Evolutionary conservation across 2,329 filamentous ascomycete species (phyloP), one percentile per base, ranked within the genome.

Genomic region (Trichoderma sp.): DNA sequence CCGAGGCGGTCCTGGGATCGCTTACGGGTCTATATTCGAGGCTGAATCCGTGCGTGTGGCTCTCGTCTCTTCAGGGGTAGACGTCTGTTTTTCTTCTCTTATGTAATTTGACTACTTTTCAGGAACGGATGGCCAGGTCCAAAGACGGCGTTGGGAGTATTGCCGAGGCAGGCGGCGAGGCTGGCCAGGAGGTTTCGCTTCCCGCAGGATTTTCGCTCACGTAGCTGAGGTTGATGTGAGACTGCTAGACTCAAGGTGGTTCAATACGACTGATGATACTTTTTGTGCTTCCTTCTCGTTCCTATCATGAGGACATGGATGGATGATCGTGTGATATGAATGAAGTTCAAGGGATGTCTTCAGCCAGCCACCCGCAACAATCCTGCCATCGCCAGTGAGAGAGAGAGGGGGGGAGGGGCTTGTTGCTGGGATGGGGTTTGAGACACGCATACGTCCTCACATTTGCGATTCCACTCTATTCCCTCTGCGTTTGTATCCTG

Each of bases 91-190:
- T 6, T 45, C 19, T 7, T 19, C 15, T 21, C 15, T 24, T 30
- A 6, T 9, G 14, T 5, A 9, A 9, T 39, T 34, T 47, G 7
- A 21, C 17, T 55, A 28, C 19, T 54, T 39, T 55, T 26, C 21
- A 45, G 39, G 24, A 7, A 61, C 26, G 52, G 57, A 56, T n/a
- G 56, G 56, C 41, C 28, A 44, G 50, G 30, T 54, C 47, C 56
- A 54, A 59, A 60, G 51, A 56, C 45, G 64, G 64, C 64, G 64
- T 66, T 66, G 64, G 63, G 63, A 59, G 47, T 65, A 60, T 26
- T 41, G 52, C 51, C 30, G 57, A 60, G 50, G 57, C 17, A 60
- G 58, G 58, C 48, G 48, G 41, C 48, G 58, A 52, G 21, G 43
- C 50, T 61, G 30, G 39, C 17, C 54, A 5, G 44, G 54, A 45